Evolutionary conservation across 1,284 basidiomycete genomes (phyloP), one percentile per base, ranked within the genome.

Genomic region (Polyporus tsugae): DNA sequence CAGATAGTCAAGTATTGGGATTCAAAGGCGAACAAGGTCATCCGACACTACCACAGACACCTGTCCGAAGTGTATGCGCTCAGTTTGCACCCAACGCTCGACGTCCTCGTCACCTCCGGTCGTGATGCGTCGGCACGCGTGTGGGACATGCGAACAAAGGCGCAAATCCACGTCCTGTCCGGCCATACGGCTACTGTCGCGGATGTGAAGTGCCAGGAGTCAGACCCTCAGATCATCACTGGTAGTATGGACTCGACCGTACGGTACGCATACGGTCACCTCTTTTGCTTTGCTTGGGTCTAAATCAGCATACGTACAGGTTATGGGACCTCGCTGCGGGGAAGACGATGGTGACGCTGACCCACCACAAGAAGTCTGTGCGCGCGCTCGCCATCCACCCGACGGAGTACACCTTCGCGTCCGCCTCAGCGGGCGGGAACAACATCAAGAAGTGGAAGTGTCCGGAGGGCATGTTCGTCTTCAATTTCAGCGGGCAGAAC

Each of bases 1-100:
- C 77, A 96, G 94, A 98, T 98, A 95, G 97, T 99, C 59, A 99
- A 99, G 84, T 99, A 97, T 77, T 99, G 97, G 98, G 97, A 99
- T 78, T 82, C 99, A 65, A 97, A 99, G 82, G 93, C 94, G 25
- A 99, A 99, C 86, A 98, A 98, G 81, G 97, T 99, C 71, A 99
- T 99, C 72, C 88, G 97, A 52, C 96, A 99, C 80, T 99, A 99
- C 80, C 96, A 98, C 78, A 98, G 97, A 1, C 97, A 99, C 80
- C 87, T 98, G 44, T 98, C 96, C 1, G 97, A 97, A 61, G 96
- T 99, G 29, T 99, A 99, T 78, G 85, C 94, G 0, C 85, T 98
- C 67, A 89, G 91, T 44, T 84, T 99, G 10, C 98, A 99, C 77
- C 98, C 97, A 0, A 99, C 97, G 0, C 89, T 99, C 53, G 97